Base-by-base conservation (phyloP, 352 stramenopile species). In the Phytopythium sindhum region DNA sequence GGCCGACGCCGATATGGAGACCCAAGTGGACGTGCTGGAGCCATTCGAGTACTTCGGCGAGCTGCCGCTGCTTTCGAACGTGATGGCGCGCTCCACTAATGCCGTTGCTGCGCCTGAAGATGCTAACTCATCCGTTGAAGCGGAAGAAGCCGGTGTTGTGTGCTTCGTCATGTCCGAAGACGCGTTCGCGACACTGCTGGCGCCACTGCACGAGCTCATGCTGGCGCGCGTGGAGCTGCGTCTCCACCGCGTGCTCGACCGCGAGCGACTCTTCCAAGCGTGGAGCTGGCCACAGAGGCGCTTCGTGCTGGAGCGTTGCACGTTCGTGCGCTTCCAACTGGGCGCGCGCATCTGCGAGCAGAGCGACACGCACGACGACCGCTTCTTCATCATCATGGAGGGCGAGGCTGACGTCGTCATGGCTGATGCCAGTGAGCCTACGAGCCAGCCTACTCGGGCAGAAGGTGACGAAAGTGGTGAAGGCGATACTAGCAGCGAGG, bases 21-120 rank as follows among this genome's bases (percentile, higher is more conserved):
- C 48, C 14, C 77, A 89, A 48, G 65, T 89, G 24, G 72, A 83
- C 56, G 74, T 70, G 28, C 69, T 80, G 37, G 69, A 86, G 28
- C 73, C 80, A 33, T 60, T 71, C 53, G 81, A 89, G 52, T 90
- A 90, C 64, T 94, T 92, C 64, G 83, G 83, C 10, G 81, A 91
- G 61, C 67, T 91, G 50, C 65, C 75, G 9, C 57, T 89, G 39
- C 57, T 88, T 8, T 68, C 71, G 65, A 60, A 69, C 41, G 37
- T 61, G 60, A 72, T 56, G 41, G 68, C 59, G 39, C 68, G 55
- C 28, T 26, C 12, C 64, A 73, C 73, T 60, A 88, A 89, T 63
- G 85, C 80, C 7, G 77, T 92, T 5, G 75, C 85, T 21, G 75
- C 63, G 39, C 10, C 51, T 44, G 0, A 14, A 19, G 29, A n/a